phyloP scores from a whole-genome alignment of 805 yeast genomes.

The Myxozyma udenii region DNA sequence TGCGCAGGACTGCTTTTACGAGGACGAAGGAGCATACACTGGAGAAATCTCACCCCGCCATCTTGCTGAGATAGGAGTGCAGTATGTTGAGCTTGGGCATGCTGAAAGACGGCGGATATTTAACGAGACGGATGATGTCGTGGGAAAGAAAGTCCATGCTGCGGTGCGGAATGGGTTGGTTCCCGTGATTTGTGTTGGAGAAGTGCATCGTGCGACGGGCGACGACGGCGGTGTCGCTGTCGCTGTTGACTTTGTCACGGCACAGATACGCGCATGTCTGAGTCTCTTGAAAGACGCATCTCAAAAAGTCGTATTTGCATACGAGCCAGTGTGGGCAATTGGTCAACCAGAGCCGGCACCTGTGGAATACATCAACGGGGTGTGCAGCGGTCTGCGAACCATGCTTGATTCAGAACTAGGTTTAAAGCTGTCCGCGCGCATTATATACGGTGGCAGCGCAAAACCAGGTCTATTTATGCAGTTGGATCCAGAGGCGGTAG shows the following conservation, averaged over 20 bases:
- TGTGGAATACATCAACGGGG: conserved; percentile 31
- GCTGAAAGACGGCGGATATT: conserved; percentile 35
- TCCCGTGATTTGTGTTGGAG: conserved; percentile 36
- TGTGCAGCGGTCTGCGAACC: conserved; percentile 28
- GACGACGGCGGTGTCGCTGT: conserved; percentile 5
- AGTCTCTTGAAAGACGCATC: background rate
- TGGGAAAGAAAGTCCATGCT: conserved; percentile 31
- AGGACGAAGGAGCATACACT: conserved; percentile 35
- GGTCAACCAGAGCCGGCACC: conserved; percentile 36
- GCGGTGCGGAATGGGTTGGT: conserved; percentile 28
- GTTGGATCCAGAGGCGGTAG: conserved; percentile 28
- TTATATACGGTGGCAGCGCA: conserved; percentile 36
- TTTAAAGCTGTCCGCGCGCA: conserved; percentile 10
- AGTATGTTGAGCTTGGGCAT: conserved; percentile 35
- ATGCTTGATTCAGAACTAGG: conserved; percentile 17
- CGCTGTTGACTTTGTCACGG: conserved; percentile 29
- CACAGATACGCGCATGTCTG: conserved; percentile 27
- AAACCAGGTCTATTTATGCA: conserved; percentile 32
- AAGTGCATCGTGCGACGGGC: conserved; percentile 12
- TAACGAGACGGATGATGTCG: conserved; percentile 32
- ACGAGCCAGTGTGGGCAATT: conserved; percentile 39
- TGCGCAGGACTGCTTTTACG: conserved; percentile 36
- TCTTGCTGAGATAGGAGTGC: conserved; percentile 31
- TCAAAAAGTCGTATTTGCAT: conserved; percentile 32
- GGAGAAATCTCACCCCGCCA: conserved; percentile 35